These are phyloP conservation scores for Exophiala sp. DNA, from an alignment of 2,329 filamentous ascomycete species.

Conservation along the genomic window DNA sequence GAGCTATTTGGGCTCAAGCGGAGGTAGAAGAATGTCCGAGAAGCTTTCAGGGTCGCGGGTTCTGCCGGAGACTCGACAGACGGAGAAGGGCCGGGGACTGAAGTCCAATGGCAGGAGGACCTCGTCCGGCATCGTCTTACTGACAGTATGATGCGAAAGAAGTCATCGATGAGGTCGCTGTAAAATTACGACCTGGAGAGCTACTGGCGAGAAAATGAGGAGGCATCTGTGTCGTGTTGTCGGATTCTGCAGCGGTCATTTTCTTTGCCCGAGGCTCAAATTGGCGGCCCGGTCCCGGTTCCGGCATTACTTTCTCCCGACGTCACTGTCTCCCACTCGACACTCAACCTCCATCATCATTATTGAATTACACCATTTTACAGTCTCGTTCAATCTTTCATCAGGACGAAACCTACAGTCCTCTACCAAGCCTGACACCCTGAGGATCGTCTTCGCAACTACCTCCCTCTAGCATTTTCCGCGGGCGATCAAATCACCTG, in stretches of 20 bases:
- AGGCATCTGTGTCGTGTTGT: too few relatives aligned
- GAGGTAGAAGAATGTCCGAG: conserved; percentile 21
- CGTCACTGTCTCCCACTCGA: not conserved
- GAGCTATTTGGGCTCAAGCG: conserved; percentile 4
- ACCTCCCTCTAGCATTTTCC: too few relatives aligned
- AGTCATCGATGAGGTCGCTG: too few relatives aligned
- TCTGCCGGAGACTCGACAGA: not conserved
- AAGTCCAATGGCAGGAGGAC: too few relatives aligned
- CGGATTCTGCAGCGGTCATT: not conserved
- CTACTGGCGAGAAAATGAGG: not conserved
- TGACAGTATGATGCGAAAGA: too few relatives aligned
- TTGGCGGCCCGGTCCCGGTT: conserved; percentile 1
- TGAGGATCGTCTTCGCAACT: too few relatives aligned
- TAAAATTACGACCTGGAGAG: too few relatives aligned
- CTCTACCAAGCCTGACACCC: not conserved
- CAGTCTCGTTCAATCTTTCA: too few relatives aligned
- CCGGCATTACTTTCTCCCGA: conserved; percentile 17
- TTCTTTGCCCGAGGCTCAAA: conserved; percentile 1
- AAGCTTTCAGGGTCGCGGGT: not conserved
- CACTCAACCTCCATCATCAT: not conserved
- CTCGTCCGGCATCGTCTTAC: too few relatives aligned
- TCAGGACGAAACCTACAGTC: not conserved
- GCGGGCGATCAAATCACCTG: too few relatives aligned
- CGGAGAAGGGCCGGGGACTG: not conserved
- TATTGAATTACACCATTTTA: too few relatives aligned